Conservation (phyloP, 2,329 filamentous ascomycete species). For the Cladosporium sp. region DNA sequence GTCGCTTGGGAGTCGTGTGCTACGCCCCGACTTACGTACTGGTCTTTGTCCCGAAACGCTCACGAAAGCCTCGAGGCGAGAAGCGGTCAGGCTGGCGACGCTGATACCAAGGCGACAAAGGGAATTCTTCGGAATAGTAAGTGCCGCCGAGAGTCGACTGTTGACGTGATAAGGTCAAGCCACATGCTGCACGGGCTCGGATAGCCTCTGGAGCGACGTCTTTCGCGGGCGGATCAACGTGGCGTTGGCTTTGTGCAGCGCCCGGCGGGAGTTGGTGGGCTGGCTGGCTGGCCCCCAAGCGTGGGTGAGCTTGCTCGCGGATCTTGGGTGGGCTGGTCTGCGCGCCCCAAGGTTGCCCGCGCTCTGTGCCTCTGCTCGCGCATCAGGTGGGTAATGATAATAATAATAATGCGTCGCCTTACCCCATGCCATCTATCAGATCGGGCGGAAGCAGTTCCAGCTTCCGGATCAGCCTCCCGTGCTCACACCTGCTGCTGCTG, state of each 20-base stretch:
- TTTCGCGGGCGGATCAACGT: background rate
- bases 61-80: no score
- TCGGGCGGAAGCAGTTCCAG: background rate
- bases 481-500: background rate
- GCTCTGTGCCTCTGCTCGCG: background rate
- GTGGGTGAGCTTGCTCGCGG: background rate
- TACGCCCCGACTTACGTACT: no score
- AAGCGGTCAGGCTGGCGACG: no score
- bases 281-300: no score
- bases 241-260: background rate
- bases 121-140: conserved; percentile 2
- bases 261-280: no score
- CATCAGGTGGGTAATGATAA: no score
- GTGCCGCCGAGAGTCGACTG: conserved; percentile 3
- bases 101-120: background rate
- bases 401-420: no score
- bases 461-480: background rate
- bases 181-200: background rate
- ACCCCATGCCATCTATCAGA: background rate
- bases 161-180: background rate
- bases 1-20: no score
- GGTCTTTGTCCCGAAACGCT: no score
- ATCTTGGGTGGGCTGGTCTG: no score
- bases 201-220: background rate
- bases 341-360: no score